Evolutionary conservation across 2,329 filamentous ascomycete species (phyloP), one percentile per base, ranked within the genome.

Genomic region (Amesomyces nigricolor): DNA sequence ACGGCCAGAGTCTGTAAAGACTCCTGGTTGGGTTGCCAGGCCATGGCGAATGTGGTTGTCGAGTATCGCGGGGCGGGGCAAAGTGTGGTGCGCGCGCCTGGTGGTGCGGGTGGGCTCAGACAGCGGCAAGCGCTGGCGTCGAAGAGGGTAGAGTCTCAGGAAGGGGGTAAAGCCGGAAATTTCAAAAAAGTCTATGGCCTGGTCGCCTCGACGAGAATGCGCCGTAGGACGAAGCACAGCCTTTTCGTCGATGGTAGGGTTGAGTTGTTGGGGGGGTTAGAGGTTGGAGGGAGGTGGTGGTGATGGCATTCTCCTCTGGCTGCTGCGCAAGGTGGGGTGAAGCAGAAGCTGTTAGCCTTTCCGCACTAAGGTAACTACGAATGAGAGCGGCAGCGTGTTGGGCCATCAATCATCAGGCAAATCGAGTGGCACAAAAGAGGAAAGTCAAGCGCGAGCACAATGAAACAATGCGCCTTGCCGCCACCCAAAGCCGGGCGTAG

Each of bases 1-100:
- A 86, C 82, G 64, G 90, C 87, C 63, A 99, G 83, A 80, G 96
- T 91, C 78, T 81, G 82, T 78, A 99, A 79, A 71, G 87, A 90
- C 78, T 91, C 89, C 67, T 87, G 83, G 67, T 88, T 79, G 60
- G 94, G 94, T 77, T 95, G 89, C 94, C 94, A 99, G 73, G 86
- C 83, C 91, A 65, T 65, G 61, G 59, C 61, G 58, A 56, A 51
- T 45, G 46, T 22, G 19, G 53, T 45, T n/a, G 53, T 45, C 35
- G 47, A 54, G 48, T 14, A 42, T 48, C 40, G 55, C 47, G 43
- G 57, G 53, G 57, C 55, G 53, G 51, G 50, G 59, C 42, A 49
- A 13, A 3, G 30, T 47, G 44, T 43, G 35, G 45, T 47, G 49
- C 5, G 45, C 26, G 43, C 17, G 48, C 16, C 17, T 52, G 19